A percentile compares a stretch with the other conserved stretches of the same genome.
Evolutionary conservation across 441 rosid genomes (phyloP).

Genomic region (Populus hybrid): DNA sequence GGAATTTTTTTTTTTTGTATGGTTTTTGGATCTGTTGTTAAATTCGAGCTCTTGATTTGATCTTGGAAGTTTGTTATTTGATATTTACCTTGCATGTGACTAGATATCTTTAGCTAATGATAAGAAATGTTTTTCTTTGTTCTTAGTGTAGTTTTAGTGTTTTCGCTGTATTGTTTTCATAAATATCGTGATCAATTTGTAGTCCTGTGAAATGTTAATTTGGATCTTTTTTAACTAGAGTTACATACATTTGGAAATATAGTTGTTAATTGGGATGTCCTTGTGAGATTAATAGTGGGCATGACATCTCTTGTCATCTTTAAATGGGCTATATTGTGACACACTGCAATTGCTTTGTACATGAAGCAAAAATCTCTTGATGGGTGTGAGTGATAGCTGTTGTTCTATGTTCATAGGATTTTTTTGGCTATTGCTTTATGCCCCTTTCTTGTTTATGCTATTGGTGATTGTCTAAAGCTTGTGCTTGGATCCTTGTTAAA

Average conservation of each 20-base stretch:
- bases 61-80: slow-evolving; percentile 2
- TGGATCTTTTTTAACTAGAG: background rate
- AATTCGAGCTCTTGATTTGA: slow-evolving; percentile 6
- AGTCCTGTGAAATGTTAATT: background rate
- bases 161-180: background rate
- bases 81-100: slow-evolving; percentile 5
- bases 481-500: slow-evolving; percentile 17
- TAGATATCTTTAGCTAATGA: background rate
- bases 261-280: background rate
- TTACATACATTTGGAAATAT: background rate
- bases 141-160: background rate
- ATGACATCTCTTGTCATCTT: background rate
- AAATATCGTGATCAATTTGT: background rate
- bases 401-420: background rate
- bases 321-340: background rate
- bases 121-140: background rate
- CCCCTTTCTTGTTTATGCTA: too few relatives aligned
- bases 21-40: slow-evolving; percentile 19
- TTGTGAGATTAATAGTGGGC: background rate
- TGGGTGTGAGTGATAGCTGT: background rate
- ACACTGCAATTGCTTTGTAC: background rate
- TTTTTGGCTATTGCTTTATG: background rate
- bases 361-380: background rate
- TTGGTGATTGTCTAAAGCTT: slow-evolving; percentile 4
- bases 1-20: background rate